Evolutionary conservation across 257 asterid genomes (phyloP).

Genomic region (Petunia secreta): DNA sequence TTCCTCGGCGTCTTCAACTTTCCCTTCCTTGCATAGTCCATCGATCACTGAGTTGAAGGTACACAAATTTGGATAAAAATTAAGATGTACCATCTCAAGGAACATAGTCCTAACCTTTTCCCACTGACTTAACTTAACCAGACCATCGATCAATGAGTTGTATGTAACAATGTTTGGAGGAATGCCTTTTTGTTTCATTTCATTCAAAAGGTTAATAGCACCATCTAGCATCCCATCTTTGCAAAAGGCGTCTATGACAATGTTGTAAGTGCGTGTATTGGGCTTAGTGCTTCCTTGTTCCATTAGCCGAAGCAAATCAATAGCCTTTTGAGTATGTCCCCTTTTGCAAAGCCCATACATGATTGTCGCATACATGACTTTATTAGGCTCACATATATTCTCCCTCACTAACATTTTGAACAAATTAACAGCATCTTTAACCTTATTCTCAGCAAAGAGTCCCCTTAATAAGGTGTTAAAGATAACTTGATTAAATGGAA

Average conservation of each 20-base stretch:
- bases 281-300: slow-evolving; percentile 30
- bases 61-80: no score
- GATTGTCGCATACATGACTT: slow-evolving; percentile 23
- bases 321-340: slow-evolving; percentile 36
- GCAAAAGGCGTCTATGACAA: slow-evolving; percentile 34
- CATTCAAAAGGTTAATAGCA: slow-evolving; percentile 30
- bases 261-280: slow-evolving; percentile 15
- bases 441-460: slow-evolving; percentile 29
- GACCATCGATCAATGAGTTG: slow-evolving; percentile 27
- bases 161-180: slow-evolving; percentile 27
- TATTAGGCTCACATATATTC: slow-evolving; percentile 26
- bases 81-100: no score
- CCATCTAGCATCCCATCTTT: slow-evolving; percentile 36
- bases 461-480: slow-evolving; percentile 42
- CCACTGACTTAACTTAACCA: no score
- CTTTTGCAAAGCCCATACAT: slow-evolving; percentile 42
- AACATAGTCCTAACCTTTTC: no score
- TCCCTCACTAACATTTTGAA: slow-evolving; percentile 37
- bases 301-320: slow-evolving; percentile 32
- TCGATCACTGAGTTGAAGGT: no score
- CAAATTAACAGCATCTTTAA: slow-evolving; percentile 34
- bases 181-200: slow-evolving; percentile 32
- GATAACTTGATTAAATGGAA: slow-evolving; percentile 23
- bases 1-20: no score
- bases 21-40: no score